Evolutionary conservation across 345 rosid genomes (phyloP).

Genomic region (Euphorbia lathyris): DNA sequence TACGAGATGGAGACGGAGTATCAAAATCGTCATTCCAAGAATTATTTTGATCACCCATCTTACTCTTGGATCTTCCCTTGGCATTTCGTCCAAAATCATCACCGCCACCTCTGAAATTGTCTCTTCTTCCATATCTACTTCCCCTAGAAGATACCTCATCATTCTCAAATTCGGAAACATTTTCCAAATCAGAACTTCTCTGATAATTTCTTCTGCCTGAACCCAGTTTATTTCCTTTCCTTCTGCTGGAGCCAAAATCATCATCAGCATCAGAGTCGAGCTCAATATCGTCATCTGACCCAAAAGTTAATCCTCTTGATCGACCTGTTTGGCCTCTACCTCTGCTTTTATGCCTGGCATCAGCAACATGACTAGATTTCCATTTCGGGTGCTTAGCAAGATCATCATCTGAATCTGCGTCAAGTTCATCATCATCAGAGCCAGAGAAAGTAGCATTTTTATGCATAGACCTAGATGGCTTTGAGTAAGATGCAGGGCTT

Average conservation of each 20-base stretch:
- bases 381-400: slow-evolving; percentile 51
- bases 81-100: slow-evolving; percentile 23
- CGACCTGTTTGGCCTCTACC: slow-evolving; percentile 35
- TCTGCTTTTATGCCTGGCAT: slow-evolving; percentile 30
- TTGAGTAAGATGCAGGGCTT: slow-evolving; percentile 22
- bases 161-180: slow-evolving; percentile 39
- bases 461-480: slow-evolving; percentile 32
- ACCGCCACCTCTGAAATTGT: slow-evolving; percentile 26
- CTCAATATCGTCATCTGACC: slow-evolving; percentile 64
- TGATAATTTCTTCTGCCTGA: slow-evolving; percentile 31
- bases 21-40: slow-evolving; percentile 21
- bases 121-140: slow-evolving; percentile 32
- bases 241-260: slow-evolving; percentile 26
- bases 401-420: slow-evolving; percentile 57
- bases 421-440: slow-evolving; percentile 48
- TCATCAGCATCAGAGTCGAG: slow-evolving; percentile 57
- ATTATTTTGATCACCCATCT: slow-evolving; percentile 33
- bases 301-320: slow-evolving; percentile 50
- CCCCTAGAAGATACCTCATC: slow-evolving; percentile 25
- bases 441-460: slow-evolving; percentile 32
- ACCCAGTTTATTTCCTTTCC: slow-evolving; percentile 27
- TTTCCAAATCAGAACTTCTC: slow-evolving; percentile 31
- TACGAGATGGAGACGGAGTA: slow-evolving; percentile 26
- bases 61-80: slow-evolving; percentile 26
- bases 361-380: slow-evolving; percentile 75